Base-by-base conservation (phyloP, 2,329 filamentous ascomycete species). In the Aspergillus sp. region DNA sequence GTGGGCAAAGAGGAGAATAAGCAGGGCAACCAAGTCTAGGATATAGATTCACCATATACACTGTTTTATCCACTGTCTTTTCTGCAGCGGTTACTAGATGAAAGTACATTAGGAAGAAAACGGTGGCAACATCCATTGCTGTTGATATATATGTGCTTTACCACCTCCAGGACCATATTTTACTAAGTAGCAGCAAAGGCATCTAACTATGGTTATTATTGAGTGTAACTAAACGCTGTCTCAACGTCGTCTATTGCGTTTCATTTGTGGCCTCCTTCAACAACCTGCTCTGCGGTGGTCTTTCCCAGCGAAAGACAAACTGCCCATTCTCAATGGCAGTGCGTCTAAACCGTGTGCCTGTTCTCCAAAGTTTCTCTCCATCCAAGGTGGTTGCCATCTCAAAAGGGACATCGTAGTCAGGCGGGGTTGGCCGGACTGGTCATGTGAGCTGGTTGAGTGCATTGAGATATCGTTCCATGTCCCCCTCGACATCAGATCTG, bases 241-340 rank as follows among this genome's bases (percentile, higher is more conserved):
- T 32, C 7, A 7, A 32, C 30, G 11, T 32, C 30, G 30, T 7
- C 11, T 32, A 7, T 7, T 32, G 30, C 7, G 11, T 32, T 7
- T 11, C 30, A 32, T 49, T 27, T 40, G 30, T 40, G 37, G 39
- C 42, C 29, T 45, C 39, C 2, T 44, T 49, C 28, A 46, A 45
- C 37, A 46, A n/a, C n/a, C n/a, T n/a, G n/a, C 43, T 52, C 32
- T 45, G 47, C 39, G 43, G 43, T 31, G 43, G 40, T 12, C 54
- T 53, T 37, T 56, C 43, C 50, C 47, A 56, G 8, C 29, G 41
- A 44, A 54, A 57, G 19, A 44, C 47, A 46, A 49, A 52, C 34
- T 51, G 50, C 26, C 47, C 50, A 6, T 44, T 42, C 37, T 51
- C 34, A 8, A 52, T 41, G 31, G 50, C 53, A 27, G 19, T 51